A percentile compares a stretch with the other conserved stretches of the same genome.
phyloP scores from a whole-genome alignment of 2,329 filamentous ascomycete genomes.

The Colletotrichum shisoi region DNA sequence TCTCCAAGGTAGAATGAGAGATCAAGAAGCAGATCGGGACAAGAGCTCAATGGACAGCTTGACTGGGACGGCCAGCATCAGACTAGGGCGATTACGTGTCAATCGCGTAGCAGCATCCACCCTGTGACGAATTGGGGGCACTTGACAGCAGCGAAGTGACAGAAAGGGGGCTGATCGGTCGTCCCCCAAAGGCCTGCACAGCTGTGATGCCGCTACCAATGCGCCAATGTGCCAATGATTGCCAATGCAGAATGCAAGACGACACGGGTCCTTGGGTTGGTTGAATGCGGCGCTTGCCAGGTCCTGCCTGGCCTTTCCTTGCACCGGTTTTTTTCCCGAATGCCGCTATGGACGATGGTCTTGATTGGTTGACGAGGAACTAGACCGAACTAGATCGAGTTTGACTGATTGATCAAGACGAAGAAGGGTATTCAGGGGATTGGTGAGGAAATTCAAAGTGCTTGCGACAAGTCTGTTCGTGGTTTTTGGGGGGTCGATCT shows the following conservation, averaged over 20 bases:
- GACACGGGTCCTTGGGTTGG: constrained; percentile 10
- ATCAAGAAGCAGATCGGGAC: constrained; percentile 4
- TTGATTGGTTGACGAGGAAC: background rate
- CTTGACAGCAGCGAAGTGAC: constrained; percentile 26
- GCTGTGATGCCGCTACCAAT: constrained; percentile 22
- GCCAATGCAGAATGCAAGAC: constrained; percentile 26
- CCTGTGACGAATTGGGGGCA: constrained; percentile 30
- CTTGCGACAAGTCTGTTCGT: background rate
- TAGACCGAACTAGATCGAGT: too few relatives aligned
- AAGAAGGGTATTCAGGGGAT: background rate
- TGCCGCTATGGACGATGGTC: constrained; percentile 4
- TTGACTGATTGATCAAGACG: background rate
- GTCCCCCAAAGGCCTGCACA: constrained; percentile 7
- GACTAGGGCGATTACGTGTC: constrained; percentile 35
- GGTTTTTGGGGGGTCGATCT: too few relatives aligned
- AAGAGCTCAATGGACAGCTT: background rate
- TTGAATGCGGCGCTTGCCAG: constrained; percentile 30
- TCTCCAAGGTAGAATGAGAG: background rate
- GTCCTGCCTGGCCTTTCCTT: background rate
- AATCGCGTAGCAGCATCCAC: constrained; percentile 34
- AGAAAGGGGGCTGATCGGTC: constrained; percentile 31
- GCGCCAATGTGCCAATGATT: constrained; percentile 10
- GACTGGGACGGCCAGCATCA: constrained; percentile 16
- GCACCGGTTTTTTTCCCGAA: constrained; percentile 13
- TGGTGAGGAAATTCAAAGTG: background rate